Percentiles rank a stretch among this genome's conserved stretches.
Evolutionary conservation across 2,329 filamentous ascomycete species (phyloP).

Genomic region (Lomentospora prolificans): DNA sequence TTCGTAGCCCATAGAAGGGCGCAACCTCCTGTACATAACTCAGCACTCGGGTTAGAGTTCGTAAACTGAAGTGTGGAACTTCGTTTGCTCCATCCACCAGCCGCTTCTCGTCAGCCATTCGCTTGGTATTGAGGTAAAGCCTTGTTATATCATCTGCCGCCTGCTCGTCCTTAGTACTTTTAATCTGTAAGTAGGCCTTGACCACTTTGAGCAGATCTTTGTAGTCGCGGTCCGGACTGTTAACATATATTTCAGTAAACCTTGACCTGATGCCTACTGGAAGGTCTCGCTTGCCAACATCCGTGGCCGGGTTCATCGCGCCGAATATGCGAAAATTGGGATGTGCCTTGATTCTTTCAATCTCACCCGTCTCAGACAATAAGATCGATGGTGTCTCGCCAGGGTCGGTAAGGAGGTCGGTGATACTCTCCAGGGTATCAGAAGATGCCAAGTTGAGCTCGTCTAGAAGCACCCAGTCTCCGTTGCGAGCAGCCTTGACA

Average conservation of each 20-base stretch:
- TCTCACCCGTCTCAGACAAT: slow-evolving; percentile 85
- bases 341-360: slow-evolving; percentile 82
- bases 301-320: slow-evolving; percentile 98
- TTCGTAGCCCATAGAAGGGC: slow-evolving; percentile 71
- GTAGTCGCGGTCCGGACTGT: slow-evolving; percentile 76
- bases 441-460: slow-evolving; percentile 95
- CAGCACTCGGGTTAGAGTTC: slow-evolving; percentile 82
- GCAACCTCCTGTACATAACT: slow-evolving; percentile 81
- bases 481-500: slow-evolving; percentile 88
- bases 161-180: slow-evolving; percentile 61
- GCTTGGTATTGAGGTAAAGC: slow-evolving; percentile 82
- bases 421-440: slow-evolving; percentile 88
- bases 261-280: slow-evolving; percentile 79
- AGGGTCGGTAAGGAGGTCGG: slow-evolving; percentile 71
- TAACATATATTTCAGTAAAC: slow-evolving; percentile 93
- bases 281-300: slow-evolving; percentile 91
- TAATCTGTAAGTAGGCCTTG: slow-evolving; percentile 71
- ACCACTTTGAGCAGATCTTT: slow-evolving; percentile 85
- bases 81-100: slow-evolving; percentile 93
- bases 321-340: slow-evolving; percentile 93
- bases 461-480: slow-evolving; percentile 93
- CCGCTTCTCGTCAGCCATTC: slow-evolving; percentile 67
- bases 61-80: slow-evolving; percentile 91
- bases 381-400: slow-evolving; percentile 70
- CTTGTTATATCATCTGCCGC: slow-evolving; percentile 72